Conservation (phyloP, 768 basidiomycete species). For the Rhizopogon rudus region DNA sequence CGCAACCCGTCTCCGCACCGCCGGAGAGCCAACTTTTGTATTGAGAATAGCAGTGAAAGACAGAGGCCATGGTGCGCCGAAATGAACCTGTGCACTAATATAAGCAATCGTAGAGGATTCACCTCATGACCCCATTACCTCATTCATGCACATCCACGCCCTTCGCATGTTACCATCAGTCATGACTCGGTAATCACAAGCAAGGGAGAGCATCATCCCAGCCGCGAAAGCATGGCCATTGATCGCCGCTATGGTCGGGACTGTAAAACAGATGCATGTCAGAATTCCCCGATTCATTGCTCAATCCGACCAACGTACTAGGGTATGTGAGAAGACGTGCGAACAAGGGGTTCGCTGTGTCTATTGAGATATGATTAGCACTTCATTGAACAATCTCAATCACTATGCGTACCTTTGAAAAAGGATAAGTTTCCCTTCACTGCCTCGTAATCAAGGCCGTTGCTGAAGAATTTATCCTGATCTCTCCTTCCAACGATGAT, state of each 20-base stretch:
- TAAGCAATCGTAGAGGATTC: background rate
- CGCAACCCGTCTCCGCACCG: slow-evolving; percentile 62
- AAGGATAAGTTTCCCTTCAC: slow-evolving; percentile 51
- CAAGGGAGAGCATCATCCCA: slow-evolving; percentile 72
- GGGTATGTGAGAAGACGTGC: slow-evolving; percentile 70
- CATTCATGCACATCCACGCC: slow-evolving; percentile 92
- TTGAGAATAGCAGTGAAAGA: slow-evolving; percentile 61
- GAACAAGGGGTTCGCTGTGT: slow-evolving; percentile 70
- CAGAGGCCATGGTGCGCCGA: slow-evolving; percentile 77
- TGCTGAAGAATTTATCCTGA: slow-evolving; percentile 89
- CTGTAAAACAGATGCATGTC: slow-evolving; percentile 30
- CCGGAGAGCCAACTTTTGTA: slow-evolving; percentile 58
- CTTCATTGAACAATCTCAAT: background rate
- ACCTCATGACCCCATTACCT: slow-evolving; percentile 37
- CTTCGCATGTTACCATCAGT: slow-evolving; percentile 72
- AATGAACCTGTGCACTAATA: slow-evolving; percentile 50
- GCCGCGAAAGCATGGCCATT: slow-evolving; percentile 88
- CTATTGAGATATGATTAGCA: slow-evolving; percentile 30
- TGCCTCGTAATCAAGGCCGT: slow-evolving; percentile 65
- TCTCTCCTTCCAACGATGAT: slow-evolving; percentile 70
- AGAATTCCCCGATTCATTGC: background rate
- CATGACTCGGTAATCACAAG: slow-evolving; percentile 89
- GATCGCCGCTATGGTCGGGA: slow-evolving; percentile 74
- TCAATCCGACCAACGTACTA: slow-evolving; percentile 37
- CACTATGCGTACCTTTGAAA: slow-evolving; percentile 47